Conservation (phyloP, 495 filamentous ascomycete species). For the Aspergillus mulundensis region DNA sequence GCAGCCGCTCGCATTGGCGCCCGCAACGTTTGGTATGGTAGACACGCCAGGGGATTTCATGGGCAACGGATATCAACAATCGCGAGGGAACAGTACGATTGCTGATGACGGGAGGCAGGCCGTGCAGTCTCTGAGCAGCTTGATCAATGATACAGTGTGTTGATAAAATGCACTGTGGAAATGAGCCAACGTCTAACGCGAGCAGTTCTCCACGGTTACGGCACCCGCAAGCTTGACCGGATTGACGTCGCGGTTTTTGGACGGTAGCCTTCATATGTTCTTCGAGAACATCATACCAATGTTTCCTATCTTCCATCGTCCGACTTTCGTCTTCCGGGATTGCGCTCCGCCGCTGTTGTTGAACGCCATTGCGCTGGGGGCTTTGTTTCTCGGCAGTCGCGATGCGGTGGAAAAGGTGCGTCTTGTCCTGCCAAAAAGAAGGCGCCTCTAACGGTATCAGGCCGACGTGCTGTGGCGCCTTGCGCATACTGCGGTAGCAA, state of each 20-base stretch:
- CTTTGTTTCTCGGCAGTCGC: neutral
- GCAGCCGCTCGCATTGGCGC: neutral
- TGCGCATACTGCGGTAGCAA: conserved; percentile 1
- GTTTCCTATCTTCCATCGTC: neutral
- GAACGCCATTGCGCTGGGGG: neutral
- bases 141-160: conserved; percentile 1
- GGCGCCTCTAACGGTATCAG: neutral
- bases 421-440: neutral
- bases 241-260: neutral
- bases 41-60: neutral
- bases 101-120: conserved; percentile 2
- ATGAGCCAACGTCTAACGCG: neutral
- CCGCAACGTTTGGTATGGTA: neutral
- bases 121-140: neutral
- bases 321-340: neutral
- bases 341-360: neutral
- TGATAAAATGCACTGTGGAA: neutral
- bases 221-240: neutral
- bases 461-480: conserved; percentile 1
- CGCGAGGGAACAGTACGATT: neutral
- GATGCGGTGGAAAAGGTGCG: neutral
- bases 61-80: neutral
- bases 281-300: conserved; percentile 2
- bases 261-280: neutral
- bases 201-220: neutral